Base-by-base conservation (phyloP, 176 grass and related monocot species). In the Carex littledalei region DNA sequence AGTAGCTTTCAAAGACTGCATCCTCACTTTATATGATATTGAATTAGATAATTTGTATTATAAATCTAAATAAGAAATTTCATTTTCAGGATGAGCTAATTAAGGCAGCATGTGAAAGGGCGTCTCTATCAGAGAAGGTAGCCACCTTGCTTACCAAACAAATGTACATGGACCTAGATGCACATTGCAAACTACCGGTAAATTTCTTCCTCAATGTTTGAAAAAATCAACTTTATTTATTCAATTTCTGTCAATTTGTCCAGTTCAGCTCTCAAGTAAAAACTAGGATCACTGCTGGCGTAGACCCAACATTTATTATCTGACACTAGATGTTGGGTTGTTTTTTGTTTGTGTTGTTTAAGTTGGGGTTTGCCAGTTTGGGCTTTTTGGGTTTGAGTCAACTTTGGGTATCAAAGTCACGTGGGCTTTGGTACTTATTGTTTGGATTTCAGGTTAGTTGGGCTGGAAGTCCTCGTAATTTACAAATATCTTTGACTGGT, bases 181-280 rank as follows among this genome's bases (percentile, higher is more conserved):
- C 84, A 4, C 91, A 98, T 73, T 93, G 91, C 91, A 90, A 79
- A 76, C 86, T 86, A 18, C 89, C 90, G 31, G 92, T 98, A 80
- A 90, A 79, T 66, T 69, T 32, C 58, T 56, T 56, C 75, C 12
- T 3, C 60, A 16, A 16, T 84, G n/a, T 24, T 34, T 87, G 3
- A 66, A 88, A 50, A 29, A 1, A 35, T 47, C 15, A 17, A 45
- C 63, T 49, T 62, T 18, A 15, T 2, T 43, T 85, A 47, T 76
- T 47, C 1, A 22, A 4, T 68, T 3, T 1, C 17, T 57, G 24
- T 84, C 47, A 55, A 56, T 24, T 65, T n/a, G 13, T 50, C 43
- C 41, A 75, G 71, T 50, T 24, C n/a, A 53, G 12, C 41, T 15
- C 41, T 15, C n/a, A 52, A 53, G 21, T 15, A 75, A 26, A 74